A percentile compares a stretch with the other conserved stretches of the same genome.
Evolutionary conservation across 192 early-diverging fungal genomes (phyloP).

Genomic region (Linnemannia zychae): DNA sequence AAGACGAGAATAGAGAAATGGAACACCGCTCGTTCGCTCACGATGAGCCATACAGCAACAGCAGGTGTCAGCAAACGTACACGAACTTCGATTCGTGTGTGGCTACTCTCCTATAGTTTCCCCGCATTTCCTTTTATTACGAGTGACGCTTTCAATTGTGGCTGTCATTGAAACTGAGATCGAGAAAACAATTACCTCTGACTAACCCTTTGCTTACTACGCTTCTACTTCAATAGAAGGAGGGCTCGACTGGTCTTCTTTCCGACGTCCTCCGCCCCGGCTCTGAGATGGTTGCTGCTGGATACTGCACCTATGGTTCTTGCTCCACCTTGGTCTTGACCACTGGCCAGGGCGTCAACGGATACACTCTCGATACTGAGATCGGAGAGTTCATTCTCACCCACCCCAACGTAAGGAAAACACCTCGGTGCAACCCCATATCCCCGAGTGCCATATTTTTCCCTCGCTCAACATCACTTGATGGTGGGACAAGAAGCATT

Average conservation of each 20-base stretch:
- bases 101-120: conserved; percentile 2
- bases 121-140: neutral
- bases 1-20: neutral
- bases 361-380: conserved; percentile 95
- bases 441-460: neutral
- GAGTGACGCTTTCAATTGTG: neutral
- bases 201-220: neutral
- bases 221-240: conserved; percentile 35
- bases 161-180: neutral
- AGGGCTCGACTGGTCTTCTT: conserved; percentile 63
- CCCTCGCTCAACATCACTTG: neutral
- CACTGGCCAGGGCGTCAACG: conserved; percentile 89
- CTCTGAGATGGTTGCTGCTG: conserved; percentile 91
- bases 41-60: neutral
- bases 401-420: conserved; percentile 83
- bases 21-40: conserved; percentile 13
- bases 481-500: conserved; percentile 9
- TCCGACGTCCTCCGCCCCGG: conserved; percentile 92
- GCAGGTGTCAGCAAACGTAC: neutral
- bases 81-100: neutral
- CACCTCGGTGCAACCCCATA: neutral
- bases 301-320: conserved; percentile 99
- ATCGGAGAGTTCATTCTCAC: conserved; percentile 99
- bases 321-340: conserved; percentile 87
- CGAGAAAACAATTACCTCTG: conserved; percentile 4